Evolutionary conservation across 139 green algal genomes (phyloP).

Genomic region (Chlorella sp.): DNA sequence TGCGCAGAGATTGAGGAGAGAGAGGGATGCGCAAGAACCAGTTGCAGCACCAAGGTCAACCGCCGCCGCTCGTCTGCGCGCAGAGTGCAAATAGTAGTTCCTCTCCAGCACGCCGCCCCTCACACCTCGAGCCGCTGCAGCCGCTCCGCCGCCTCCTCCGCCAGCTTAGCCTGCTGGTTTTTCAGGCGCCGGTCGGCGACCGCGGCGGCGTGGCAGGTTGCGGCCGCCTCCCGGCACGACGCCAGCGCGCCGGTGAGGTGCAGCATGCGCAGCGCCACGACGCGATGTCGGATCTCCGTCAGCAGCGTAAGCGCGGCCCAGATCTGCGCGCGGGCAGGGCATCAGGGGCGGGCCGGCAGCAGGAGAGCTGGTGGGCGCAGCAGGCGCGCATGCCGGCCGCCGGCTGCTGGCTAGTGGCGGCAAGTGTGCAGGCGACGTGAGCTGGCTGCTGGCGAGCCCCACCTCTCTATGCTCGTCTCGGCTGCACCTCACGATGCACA

Average conservation of each 20-base stretch:
- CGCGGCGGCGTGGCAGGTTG: neutral
- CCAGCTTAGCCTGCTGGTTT: neutral
- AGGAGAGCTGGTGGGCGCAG: too few relatives aligned
- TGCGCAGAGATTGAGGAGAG: too few relatives aligned
- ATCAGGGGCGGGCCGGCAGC: too few relatives aligned
- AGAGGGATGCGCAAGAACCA: too few relatives aligned
- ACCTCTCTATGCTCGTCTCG: conserved; percentile 43
- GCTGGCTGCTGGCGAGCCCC: too few relatives aligned
- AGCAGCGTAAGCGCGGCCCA: conserved; percentile 35
- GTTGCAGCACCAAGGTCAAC: too few relatives aligned
- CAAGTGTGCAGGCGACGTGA: too few relatives aligned
- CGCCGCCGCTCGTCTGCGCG: too few relatives aligned
- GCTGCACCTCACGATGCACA: conserved; percentile 42
- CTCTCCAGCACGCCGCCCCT: too few relatives aligned
- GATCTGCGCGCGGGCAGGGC: conserved; percentile 20
- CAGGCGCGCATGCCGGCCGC: too few relatives aligned
- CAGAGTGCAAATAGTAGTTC: too few relatives aligned
- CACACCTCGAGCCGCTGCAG: conserved; percentile 23
- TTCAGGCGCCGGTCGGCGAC: neutral
- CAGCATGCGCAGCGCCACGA: conserved; percentile 30
- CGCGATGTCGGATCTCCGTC: conserved; percentile 35
- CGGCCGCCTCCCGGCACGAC: conserved; percentile 17
- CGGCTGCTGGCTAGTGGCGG: too few relatives aligned
- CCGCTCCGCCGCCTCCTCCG: conserved; percentile 9
- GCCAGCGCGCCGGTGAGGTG: conserved; percentile 35